Conservation (phyloP, 1,284 basidiomycete genomes). For the Butyriboletus pseudospeciosus region DNA sequence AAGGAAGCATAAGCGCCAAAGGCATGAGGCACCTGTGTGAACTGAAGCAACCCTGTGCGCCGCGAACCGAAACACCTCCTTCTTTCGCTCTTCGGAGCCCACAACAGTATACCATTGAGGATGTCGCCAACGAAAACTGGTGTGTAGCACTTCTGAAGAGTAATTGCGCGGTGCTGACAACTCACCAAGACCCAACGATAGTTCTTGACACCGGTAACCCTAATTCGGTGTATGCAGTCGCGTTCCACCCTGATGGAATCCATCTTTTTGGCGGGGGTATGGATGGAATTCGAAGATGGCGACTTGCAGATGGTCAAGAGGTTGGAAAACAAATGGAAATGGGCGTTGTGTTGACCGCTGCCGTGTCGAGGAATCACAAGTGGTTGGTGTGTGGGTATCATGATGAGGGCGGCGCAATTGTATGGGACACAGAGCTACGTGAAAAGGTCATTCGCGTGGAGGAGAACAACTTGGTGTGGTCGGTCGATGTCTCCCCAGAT, state of each 20-base stretch:
- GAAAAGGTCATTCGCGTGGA: background rate
- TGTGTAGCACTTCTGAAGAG: background rate
- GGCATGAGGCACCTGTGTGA: too few species aligned
- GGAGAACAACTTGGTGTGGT: background rate
- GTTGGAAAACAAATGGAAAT: background rate
- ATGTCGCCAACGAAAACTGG: background rate
- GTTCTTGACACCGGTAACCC: background rate
- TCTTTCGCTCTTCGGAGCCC: too few species aligned
- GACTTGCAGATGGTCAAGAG: background rate
- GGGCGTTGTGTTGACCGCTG: background rate
- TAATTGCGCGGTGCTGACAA: background rate
- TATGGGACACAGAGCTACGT: background rate
- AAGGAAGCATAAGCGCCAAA: too few species aligned
- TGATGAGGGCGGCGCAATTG: background rate
- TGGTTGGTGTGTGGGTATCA: background rate
- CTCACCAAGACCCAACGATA: background rate
- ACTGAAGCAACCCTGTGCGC: too few species aligned
- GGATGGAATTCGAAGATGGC: background rate
- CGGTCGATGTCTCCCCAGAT: background rate
- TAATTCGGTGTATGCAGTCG: rapidly evolving
- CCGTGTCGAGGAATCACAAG: background rate
- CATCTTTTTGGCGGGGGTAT: background rate
- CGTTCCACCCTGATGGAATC: background rate
- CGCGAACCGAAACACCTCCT: too few species aligned
- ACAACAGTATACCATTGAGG: too few species aligned